These are phyloP conservation scores for Glomus cerebriforme DNA, from an alignment of 192 early-diverging fungal species.

Conservation along the genomic window DNA sequence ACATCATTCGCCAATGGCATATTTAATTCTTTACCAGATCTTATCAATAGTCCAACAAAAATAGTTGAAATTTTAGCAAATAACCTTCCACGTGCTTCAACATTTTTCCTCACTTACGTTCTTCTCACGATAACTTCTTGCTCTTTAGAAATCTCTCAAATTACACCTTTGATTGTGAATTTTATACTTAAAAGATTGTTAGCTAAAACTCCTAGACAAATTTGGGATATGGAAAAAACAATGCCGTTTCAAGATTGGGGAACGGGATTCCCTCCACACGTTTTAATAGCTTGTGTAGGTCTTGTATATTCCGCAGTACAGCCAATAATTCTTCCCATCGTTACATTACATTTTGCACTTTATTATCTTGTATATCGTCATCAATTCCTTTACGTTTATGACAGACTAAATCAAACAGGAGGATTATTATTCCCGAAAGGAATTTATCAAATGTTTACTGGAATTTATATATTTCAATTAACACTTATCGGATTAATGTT, in stretches of 20 bases:
- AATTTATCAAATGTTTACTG: conserved; percentile 64
- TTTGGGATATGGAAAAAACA: conserved; percentile 52
- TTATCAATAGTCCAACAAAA: conserved; percentile 29
- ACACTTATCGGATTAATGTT: conserved; percentile 74
- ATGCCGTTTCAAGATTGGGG: conserved; percentile 59
- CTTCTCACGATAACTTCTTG: conserved; percentile 71
- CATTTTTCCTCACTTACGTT: conserved; percentile 86
- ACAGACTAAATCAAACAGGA: conserved; percentile 55
- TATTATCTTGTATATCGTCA: conserved; percentile 78
- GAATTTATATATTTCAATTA: conserved; percentile 72
- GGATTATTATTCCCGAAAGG: conserved; percentile 66
- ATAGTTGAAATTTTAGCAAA: conserved; percentile 54
- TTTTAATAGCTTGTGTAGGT: conserved; percentile 69
- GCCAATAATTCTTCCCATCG: conserved; percentile 80
- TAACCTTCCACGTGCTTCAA: conserved; percentile 72
- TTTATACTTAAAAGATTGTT: conserved; percentile 55
- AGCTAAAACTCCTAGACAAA: conserved; percentile 75
- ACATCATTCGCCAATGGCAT: conserved; percentile 73
- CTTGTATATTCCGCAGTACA: conserved; percentile 78
- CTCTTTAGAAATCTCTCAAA: conserved; percentile 67
- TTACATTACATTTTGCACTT: conserved; percentile 70
- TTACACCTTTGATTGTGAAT: conserved; percentile 64
- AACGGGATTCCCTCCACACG: conserved; percentile 65
- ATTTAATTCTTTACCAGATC: conserved; percentile 38
- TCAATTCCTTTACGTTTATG: conserved; percentile 80